Percentiles rank a stretch among this genome's conserved stretches.
Conservation (phyloP, 106 monocot genomes). For the Chionographis japonica region DNA sequence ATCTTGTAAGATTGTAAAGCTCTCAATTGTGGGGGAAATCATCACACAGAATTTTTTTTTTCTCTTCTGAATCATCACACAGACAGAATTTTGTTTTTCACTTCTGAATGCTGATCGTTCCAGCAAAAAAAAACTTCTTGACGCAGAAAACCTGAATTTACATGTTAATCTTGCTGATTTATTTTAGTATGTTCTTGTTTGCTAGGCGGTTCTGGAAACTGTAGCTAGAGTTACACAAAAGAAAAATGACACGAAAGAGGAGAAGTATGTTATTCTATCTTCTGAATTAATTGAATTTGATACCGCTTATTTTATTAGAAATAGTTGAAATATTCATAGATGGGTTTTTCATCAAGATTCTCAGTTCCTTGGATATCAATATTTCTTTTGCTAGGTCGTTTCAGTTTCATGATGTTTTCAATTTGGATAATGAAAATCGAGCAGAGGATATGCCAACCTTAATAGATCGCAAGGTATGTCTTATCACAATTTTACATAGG, state of each 20-base stretch:
- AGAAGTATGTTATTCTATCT: slow-evolving; percentile 54
- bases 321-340: not conserved
- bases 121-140: too few relatives aligned
- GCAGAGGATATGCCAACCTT: slow-evolving; percentile 80
- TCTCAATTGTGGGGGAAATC: too few relatives aligned
- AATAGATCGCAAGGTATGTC: slow-evolving; percentile 84
- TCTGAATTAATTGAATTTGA: slow-evolving; percentile 1
- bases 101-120: too few relatives aligned
- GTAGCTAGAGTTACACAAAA: slow-evolving; percentile 92
- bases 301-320: not conserved
- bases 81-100: too few relatives aligned
- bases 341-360: not conserved
- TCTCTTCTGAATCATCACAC: too few relatives aligned
- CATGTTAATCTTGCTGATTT: not conserved
- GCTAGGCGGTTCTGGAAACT: slow-evolving; percentile 92
- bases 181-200: not conserved
- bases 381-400: slow-evolving; percentile 56
- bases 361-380: not conserved
- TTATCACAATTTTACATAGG: not conserved
- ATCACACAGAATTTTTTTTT: too few relatives aligned
- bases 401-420: slow-evolving; percentile 91
- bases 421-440: slow-evolving; percentile 82
- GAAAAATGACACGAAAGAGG: slow-evolving; percentile 98
- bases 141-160: not conserved
- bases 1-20: too few relatives aligned